These are phyloP conservation scores for Colletotrichum sp. DNA, from an alignment of 2,329 filamentous ascomycete species.

Conservation along the genomic window DNA sequence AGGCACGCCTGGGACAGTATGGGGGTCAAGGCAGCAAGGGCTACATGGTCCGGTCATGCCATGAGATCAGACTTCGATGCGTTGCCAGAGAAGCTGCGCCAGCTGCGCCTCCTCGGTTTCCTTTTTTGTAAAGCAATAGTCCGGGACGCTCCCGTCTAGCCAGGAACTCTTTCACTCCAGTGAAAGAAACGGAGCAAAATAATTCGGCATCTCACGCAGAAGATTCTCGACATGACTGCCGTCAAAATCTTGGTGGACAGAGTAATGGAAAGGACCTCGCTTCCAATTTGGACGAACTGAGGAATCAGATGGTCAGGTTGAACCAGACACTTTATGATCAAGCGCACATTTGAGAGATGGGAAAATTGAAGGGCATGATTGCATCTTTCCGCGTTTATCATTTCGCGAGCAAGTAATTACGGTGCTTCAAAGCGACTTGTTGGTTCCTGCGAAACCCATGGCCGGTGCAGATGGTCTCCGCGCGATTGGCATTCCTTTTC, in stretches of 20 bases:
- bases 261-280: background rate
- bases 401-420: background rate
- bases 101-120: background rate
- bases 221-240: background rate
- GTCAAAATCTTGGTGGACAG: background rate
- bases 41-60: too few species aligned
- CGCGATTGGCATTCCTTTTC: background rate
- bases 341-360: too few species aligned
- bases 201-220: background rate
- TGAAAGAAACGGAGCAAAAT: background rate
- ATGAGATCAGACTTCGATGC: background rate
- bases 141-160: background rate
- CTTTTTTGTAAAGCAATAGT: background rate
- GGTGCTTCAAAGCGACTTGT: background rate
- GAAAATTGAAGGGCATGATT: too few species aligned
- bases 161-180: background rate
- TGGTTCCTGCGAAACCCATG: background rate
- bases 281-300: background rate
- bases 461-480: background rate
- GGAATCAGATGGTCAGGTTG: too few species aligned
- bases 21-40: too few species aligned
- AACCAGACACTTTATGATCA: too few species aligned
- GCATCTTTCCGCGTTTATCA: background rate
- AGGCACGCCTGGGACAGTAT: too few species aligned
- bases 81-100: too few species aligned